Percentiles rank a stretch among this genome's conserved stretches.
Evolutionary conservation across 2,329 filamentous ascomycete genomes (phyloP).

Genomic region (Mariannaea elegans): DNA sequence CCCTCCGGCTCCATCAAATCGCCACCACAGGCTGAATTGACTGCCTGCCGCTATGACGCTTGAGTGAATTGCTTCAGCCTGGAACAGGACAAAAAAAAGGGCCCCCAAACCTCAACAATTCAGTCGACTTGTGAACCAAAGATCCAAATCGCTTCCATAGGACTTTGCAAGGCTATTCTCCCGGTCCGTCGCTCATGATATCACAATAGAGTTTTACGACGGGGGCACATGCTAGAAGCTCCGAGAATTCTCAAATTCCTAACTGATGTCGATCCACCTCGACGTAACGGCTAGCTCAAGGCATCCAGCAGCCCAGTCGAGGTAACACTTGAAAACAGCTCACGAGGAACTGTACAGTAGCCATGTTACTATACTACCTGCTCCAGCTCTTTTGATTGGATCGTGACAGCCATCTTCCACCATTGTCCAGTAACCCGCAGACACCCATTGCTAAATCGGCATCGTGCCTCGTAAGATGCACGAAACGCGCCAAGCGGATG

Average conservation of each 20-base stretch:
- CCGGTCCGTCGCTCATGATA: neutral
- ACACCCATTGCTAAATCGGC: neutral
- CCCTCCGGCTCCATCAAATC: neutral
- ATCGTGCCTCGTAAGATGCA: constrained; percentile 2
- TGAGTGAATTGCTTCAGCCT: constrained; percentile 7
- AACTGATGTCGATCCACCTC: neutral
- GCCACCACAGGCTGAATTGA: neutral
- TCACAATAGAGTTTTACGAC: neutral
- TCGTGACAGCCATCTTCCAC: constrained; percentile 12
- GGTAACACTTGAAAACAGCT: neutral
- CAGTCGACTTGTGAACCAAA: constrained; percentile 5
- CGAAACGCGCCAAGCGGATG: neutral
- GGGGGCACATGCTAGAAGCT: neutral
- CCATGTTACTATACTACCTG: neutral
- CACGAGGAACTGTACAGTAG: neutral
- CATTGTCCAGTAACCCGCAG: neutral
- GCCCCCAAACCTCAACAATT: constrained; percentile 18
- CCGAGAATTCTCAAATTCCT: constrained; percentile 4
- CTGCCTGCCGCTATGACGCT: neutral
- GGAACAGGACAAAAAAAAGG: constrained; percentile 4
- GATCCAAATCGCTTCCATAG: constrained; percentile 3
- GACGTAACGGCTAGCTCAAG: neutral
- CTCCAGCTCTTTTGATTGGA: constrained; percentile 8
- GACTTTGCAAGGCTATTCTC: neutral
- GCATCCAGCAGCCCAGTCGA: neutral